Evolutionary conservation across 257 asterid genomes (phyloP), one percentile per base, ranked within the genome.

Genomic region (Ilex asprella): DNA sequence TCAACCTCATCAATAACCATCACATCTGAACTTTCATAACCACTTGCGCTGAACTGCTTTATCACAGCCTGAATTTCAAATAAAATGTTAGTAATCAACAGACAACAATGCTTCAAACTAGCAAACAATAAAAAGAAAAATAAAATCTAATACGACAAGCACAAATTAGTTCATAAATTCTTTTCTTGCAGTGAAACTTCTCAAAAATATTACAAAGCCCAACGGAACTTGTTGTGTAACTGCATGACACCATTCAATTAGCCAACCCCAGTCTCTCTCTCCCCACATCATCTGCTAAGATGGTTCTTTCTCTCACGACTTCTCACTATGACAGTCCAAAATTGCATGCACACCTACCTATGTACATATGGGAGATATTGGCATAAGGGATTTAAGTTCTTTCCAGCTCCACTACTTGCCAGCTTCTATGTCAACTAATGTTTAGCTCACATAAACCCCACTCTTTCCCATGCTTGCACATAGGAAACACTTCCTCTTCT

Each of bases 1-100:
- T 89, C 99, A 43, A 84, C 70, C 78, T 93, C 97, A 84, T 93
- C 99, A 66, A 87, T 82, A 67, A 93, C 96, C 87, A 93, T 67
- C 61, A 74, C 69, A 53, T 81, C 91, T 29, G 99, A 93, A 64
- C 88, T 82, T 70, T 87, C 99, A 76, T 93, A 93, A 58, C 99
- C 99, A 75, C 86, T 89, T 57, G 81, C 81, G 62, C 95, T 76
- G 71, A 93, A 86, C 70, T 92, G 97, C 91, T 92, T 89, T 60
- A 92, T 92, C 60, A 93, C 94, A 59, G 97, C 97, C 99, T 93
- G 70, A 67, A 67, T 70, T 62, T 50, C 56, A 35, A 65, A 58
- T 3, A 49, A 3, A 6, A 49, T 12, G 14, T 49, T 4, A 49
- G 10, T 11, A 15, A 49, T 12, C 61, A 30, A 32, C 58, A 56